Evolutionary conservation across 805 yeast species (phyloP).

Genomic region (Saturnispora zaruensis): DNA sequence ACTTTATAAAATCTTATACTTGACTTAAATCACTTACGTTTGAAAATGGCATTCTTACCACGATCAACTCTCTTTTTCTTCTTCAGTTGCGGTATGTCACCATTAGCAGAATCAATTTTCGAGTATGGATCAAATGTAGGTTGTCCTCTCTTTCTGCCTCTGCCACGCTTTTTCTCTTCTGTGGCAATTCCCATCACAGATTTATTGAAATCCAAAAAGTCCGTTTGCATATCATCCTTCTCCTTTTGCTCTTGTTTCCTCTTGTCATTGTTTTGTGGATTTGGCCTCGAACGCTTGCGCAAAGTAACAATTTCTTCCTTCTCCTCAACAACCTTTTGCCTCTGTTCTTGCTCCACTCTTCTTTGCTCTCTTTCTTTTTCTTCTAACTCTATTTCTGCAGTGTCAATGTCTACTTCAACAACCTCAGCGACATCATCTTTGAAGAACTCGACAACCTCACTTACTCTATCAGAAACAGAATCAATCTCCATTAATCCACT

Average conservation of each 20-base stretch:
- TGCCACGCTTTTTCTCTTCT: conserved; percentile 12
- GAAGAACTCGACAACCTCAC: conserved; percentile 14
- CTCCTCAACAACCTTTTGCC: conserved; percentile 13
- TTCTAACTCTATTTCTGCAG: conserved; percentile 17
- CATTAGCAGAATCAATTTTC: conserved; percentile 17
- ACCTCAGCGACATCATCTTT: conserved; percentile 12
- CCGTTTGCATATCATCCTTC: conserved; percentile 17
- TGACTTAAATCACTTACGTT: conserved; percentile 20
- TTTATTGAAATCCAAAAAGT: conserved; percentile 25
- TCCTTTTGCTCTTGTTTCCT: conserved; percentile 14
- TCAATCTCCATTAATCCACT: conserved; percentile 14
- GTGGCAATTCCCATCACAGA: conserved; percentile 16
- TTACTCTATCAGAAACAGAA: conserved; percentile 15
- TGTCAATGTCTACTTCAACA: conserved; percentile 14
- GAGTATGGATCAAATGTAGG: conserved; percentile 54
- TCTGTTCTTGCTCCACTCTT: conserved; percentile 2
- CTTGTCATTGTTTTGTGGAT: conserved; percentile 12
- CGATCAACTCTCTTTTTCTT: conserved; percentile 22
- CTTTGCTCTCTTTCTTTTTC: conserved; percentile 12
- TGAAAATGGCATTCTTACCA: conserved; percentile 25
- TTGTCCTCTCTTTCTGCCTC: conserved; percentile 23
- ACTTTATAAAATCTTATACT: neutral
- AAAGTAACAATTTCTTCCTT: conserved; percentile 27
- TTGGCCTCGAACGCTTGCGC: conserved; percentile 18
- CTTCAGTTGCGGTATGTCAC: conserved; percentile 20